Evolutionary conservation across 2,329 filamentous ascomycete genomes (phyloP), one percentile per base, ranked within the genome.

Genomic region (Lasiodiplodia theobromae): DNA sequence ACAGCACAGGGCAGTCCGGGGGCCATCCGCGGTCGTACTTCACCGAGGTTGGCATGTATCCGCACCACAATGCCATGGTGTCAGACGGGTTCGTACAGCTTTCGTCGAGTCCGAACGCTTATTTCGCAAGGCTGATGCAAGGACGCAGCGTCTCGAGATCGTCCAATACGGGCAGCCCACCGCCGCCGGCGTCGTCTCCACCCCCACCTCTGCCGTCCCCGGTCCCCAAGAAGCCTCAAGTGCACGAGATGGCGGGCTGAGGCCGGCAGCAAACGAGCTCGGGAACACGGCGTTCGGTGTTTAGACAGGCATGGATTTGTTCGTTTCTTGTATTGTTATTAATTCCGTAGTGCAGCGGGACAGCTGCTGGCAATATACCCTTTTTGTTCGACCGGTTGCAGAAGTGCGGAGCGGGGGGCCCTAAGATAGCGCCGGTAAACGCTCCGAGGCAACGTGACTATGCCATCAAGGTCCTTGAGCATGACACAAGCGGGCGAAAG

Each of bases 161-260:
- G 34, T 68, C 66, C 34, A 63, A 52, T 23, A 28, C 56, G 12
- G 57, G 66, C 56, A 66, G 63, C 47, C 63, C 63, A 6, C 63
- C 63, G 63, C 63, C 51, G 63, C 63, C 49, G 11, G 37, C 49
- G 16, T 37, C 63, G 23, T 52, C 60, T 64, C 65, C 65, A 28
- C 65, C 65, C 21, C 65, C 65, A 56, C 65, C 65, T 28, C 14
- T 60, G n/a, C 54, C 54, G 54, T 38, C 65, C 14, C 53, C 40
- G n/a, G 40, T 18, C 47, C 47, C 51, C 21, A 56, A 68, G 23
- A 68, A 60, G 21, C n/a, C 53, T 3, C 47, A 58, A 10, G 57
- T 68, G 66, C 66, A 68, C n/a, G 66, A 68, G 57, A 68, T 68
- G 66, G 56, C 47, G 28, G 66, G 66, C n/a, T 63, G 60, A 21